Conservation (phyloP, 1,284 basidiomycete genomes). For the Xerocomus amazonicus region DNA sequence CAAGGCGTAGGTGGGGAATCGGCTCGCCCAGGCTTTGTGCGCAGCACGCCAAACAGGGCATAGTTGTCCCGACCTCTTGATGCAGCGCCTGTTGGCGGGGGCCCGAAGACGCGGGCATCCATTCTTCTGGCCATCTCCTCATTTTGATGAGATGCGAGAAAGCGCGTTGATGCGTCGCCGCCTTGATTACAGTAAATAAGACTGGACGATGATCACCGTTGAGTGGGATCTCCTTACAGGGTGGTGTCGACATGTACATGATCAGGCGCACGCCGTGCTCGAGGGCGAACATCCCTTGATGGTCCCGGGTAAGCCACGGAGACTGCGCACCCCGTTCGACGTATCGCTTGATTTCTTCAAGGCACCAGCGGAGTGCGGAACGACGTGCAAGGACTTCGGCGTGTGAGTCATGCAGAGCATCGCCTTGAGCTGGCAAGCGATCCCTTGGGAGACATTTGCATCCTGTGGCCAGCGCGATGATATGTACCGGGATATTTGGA, state of each 20-base stretch:
- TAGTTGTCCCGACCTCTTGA: conserved; percentile 81
- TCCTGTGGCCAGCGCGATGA: conserved; percentile 78
- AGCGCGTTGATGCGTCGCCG: conserved; percentile 85
- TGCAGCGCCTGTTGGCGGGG: conserved; percentile 38
- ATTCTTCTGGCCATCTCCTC: conserved; percentile 66
- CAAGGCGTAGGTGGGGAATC: conserved; percentile 78
- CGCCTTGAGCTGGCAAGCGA: conserved; percentile 66
- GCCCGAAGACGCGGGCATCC: conserved; percentile 40
- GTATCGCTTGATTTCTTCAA: conserved; percentile 59
- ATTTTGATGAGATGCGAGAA: conserved; percentile 70
- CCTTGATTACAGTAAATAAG: conserved; percentile 44
- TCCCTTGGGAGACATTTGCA: conserved; percentile 79
- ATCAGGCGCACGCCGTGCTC: conserved; percentile 49
- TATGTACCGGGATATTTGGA: conserved; percentile 33
- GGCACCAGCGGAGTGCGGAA: conserved; percentile 76
- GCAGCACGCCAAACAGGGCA: conserved; percentile 65
- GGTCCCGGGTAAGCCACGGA: conserved; percentile 43
- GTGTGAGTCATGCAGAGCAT: conserved; percentile 85
- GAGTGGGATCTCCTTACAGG: conserved; percentile 54
- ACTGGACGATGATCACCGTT: not conserved
- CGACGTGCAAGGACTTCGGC: conserved; percentile 87
- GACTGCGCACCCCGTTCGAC: conserved; percentile 25
- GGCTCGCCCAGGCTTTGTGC: conserved; percentile 87
- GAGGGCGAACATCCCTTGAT: conserved; percentile 48
- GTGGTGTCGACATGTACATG: conserved; percentile 88